Evolutionary conservation across 2,329 filamentous ascomycete genomes (phyloP), one percentile per base, ranked within the genome.

Genomic region (Hypomyces rosellus): DNA sequence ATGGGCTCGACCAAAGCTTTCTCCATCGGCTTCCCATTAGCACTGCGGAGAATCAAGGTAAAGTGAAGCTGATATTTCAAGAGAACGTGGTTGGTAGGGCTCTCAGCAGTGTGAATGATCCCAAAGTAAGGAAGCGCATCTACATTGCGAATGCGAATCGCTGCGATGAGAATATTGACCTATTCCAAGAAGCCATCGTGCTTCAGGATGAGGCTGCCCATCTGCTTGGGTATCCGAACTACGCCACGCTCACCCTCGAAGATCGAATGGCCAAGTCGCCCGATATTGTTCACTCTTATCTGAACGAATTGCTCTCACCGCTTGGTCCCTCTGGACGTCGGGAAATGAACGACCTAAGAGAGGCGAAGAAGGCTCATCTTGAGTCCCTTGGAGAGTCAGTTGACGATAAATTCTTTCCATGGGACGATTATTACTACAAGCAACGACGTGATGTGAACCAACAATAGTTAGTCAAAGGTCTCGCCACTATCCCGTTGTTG

Each of bases 401-500:
- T 44, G 42, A 44, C n/a, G 42, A 22, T 2, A 44, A 44, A 16
- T 5, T 44, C 25, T 44, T 25, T n/a, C 42, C 42, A 9, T 44
- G 42, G 42, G 42, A 44, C n/a, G 42, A 44, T 25, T 25, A 33
- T 22, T 44, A 44, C 20, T 44, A 44, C 42, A 18, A 41, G 39
- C 16, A 18, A 41, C 22, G 9, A 2, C 20, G 13, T 18, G 9
- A 30, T 2, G 15, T 25, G 22, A 44, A n/a, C 20, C 18, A 44
- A 16, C 11, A 9, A 1, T 5, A 13, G 16, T 2, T 14, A 4
- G 20, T 16, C 22, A n/a, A 18, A 33, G 42, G 42, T 70, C 67
- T 16, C 71, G 75, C 30, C 67, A 71, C 20, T 75, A 77, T 59
- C 75, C 76, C 1, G 73, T 74, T n/a, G 78, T 76, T 14, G 74